Evolutionary conservation across 257 asterid genomes (phyloP), one percentile per base, ranked within the genome.

Genomic region (Voacanga thouarsii): DNA sequence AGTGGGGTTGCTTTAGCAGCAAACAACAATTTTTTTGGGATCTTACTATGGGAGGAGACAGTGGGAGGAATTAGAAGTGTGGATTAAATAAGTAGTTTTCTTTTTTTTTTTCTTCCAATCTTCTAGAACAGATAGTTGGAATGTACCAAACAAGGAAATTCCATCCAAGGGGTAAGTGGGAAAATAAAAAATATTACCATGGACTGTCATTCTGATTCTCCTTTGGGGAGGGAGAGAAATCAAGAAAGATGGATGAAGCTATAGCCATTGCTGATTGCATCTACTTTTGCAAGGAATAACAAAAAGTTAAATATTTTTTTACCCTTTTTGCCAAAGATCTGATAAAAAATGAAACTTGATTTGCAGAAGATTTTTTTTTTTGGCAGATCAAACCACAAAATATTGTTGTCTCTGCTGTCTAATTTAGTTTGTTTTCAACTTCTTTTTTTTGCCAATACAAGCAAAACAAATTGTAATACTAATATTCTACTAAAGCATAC

Each of bases 401-500:
- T 41, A 16, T 16, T 53, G 26, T 70, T 65, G 23, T 71, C 10
- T 47, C 37, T 47, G 43, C 74, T 72, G 9, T 50, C 64, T 6
- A 49, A 15, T 50, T 33, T 56, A 49, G 26, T 47, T 50, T 39
- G 26, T 51, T 39, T 44, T 51, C 41, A 26, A 60, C 60, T 47
- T 12, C 28, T 78, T 18, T 71, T 53, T 57, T 56, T 56, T 44
- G 5, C 49, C 45, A n/a, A 59, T 71, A 71, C 81, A 76, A 45
- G 19, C 73, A 67, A 69, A 76, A 57, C 63, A 74, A 74, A 39
- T 26, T 51, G 76, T 14, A 23, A 47, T 76, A 71, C 60, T 59
- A 80, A 70, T 80, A 11, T 47, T 70, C 60, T 45, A 41, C 73
- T 18, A 73, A 61, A 69, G 49, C 55, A 67, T 55, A 79, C 33